Evolutionary conservation across 805 yeast genomes (phyloP).

Genomic region (Ogataea salicorniae): DNA sequence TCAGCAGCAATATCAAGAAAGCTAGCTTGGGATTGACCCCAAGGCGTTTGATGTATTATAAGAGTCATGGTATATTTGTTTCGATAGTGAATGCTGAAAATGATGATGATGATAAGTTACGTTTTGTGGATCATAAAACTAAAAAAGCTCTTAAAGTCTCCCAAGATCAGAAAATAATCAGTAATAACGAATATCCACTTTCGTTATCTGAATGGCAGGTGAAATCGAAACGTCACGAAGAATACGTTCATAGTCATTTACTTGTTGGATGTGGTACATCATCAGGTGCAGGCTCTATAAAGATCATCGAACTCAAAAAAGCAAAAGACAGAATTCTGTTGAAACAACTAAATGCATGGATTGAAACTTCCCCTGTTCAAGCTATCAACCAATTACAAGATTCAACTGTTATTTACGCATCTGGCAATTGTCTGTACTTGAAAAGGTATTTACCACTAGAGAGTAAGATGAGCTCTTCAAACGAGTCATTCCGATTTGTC

Average conservation of each 20-base stretch:
- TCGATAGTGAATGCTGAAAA: conserved; percentile 10
- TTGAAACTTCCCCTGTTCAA: conserved; percentile 17
- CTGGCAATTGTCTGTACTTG: conserved; percentile 10
- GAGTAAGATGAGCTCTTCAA: conserved; percentile 20
- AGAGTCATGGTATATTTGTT: conserved; percentile 19
- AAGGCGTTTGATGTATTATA: conserved; percentile 23
- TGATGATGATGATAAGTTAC: conserved; percentile 9
- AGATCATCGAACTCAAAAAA: conserved; percentile 25
- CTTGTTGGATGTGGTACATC: conserved; percentile 30
- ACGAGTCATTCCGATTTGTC: conserved; percentile 5
- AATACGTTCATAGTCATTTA: conserved; percentile 22
- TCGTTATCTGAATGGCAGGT: conserved; percentile 33
- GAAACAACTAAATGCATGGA: conserved; percentile 15
- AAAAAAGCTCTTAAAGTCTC: conserved; percentile 5
- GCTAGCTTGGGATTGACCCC: conserved; percentile 24
- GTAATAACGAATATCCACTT: conserved; percentile 24
- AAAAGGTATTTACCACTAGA: conserved; percentile 15
- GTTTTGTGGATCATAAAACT: conserved; percentile 22
- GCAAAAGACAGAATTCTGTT: conserved; percentile 9
- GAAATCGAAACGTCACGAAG: conserved; percentile 12
- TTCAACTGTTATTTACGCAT: conserved; percentile 21
- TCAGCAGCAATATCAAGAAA: conserved; percentile 19
- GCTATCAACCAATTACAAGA: conserved; percentile 21
- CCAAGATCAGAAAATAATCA: conserved; percentile 6
- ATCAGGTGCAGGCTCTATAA: conserved; percentile 20